Percentiles rank a stretch among this genome's conserved stretches.
These are phyloP conservation scores for Yamadazyma dushanensis DNA, from an alignment of 1,139 yeast species.

Conservation along the genomic window DNA sequence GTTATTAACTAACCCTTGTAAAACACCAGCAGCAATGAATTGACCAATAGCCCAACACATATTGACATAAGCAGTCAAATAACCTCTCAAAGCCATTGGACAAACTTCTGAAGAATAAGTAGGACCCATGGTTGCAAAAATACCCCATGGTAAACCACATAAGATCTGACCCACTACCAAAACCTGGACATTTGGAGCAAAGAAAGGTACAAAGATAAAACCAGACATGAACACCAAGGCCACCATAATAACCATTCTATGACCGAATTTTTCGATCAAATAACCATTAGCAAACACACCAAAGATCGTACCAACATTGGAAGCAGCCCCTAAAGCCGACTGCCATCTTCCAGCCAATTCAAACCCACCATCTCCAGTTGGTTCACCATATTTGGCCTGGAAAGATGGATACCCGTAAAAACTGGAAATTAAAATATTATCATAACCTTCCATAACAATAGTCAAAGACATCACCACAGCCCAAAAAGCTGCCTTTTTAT, in stretches of 20 bases:
- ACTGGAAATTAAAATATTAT: constrained; percentile 22
- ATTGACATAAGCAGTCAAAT: constrained; percentile 28
- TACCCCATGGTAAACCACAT: constrained; percentile 29
- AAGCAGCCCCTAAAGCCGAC: constrained; percentile 21
- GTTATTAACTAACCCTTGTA: constrained; percentile 22
- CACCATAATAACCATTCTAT: constrained; percentile 22
- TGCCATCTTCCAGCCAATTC: constrained; percentile 25
- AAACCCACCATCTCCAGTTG: constrained; percentile 16
- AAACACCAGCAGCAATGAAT: constrained; percentile 28
- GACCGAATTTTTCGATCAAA: constrained; percentile 25
- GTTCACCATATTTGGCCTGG: constrained; percentile 21
- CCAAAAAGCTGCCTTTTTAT: constrained; percentile 24
- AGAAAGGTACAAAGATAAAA: constrained; percentile 24
- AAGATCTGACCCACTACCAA: constrained; percentile 24
- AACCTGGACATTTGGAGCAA: constrained; percentile 20
- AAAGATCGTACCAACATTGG: constrained; percentile 22
- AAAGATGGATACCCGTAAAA: constrained; percentile 27
- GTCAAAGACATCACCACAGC: constrained; percentile 24
- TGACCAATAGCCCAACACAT: constrained; percentile 35
- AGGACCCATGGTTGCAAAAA: constrained; percentile 28
- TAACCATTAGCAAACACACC: constrained; percentile 25
- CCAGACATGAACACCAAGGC: constrained; percentile 21
- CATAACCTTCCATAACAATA: constrained; percentile 30
- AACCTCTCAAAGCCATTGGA: constrained; percentile 24
- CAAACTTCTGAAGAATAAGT: constrained; percentile 25